Percentiles rank a stretch among this genome's conserved stretches.
phyloP scores from a whole-genome alignment of 1,284 basidiomycete species.

The Cystobasidiaceae sp. region DNA sequence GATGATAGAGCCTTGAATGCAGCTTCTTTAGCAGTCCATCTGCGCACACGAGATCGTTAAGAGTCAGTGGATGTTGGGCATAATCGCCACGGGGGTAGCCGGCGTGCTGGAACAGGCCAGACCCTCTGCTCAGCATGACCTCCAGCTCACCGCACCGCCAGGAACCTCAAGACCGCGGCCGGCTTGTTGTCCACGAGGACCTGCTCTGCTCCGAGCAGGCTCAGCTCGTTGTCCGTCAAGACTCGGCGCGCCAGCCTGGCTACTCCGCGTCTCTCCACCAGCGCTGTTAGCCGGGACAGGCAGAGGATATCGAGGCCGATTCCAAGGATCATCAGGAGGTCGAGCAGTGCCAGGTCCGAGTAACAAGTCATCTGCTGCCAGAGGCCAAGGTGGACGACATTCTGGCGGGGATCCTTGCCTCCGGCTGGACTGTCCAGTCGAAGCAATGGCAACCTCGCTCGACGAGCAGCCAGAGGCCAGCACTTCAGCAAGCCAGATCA shows the following conservation, averaged over 20 bases:
- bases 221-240: conserved; percentile 25
- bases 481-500: no score
- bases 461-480: no score
- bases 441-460: no score
- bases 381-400: background rate
- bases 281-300: conserved; percentile 32
- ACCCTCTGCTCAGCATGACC: background rate
- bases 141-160: conserved; percentile 36
- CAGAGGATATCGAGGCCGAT: conserved; percentile 41
- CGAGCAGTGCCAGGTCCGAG: background rate
- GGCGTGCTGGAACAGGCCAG: background rate
- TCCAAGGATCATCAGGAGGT: conserved; percentile 33
- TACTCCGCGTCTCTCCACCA: conserved; percentile 30
- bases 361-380: background rate
- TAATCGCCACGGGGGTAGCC: background rate
- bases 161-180: conserved; percentile 2
- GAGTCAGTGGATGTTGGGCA: background rate
- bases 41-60: conserved; percentile 14
- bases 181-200: background rate
- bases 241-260: conserved; percentile 36
- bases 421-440: no score
- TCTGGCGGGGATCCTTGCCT: no score
- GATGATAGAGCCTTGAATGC: conserved; percentile 44
- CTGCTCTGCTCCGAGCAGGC: background rate
- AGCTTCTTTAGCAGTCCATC: conserved; percentile 46